Conservation (phyloP, 192 early-diverging fungal genomes). For the Mortierella antarctica region DNA sequence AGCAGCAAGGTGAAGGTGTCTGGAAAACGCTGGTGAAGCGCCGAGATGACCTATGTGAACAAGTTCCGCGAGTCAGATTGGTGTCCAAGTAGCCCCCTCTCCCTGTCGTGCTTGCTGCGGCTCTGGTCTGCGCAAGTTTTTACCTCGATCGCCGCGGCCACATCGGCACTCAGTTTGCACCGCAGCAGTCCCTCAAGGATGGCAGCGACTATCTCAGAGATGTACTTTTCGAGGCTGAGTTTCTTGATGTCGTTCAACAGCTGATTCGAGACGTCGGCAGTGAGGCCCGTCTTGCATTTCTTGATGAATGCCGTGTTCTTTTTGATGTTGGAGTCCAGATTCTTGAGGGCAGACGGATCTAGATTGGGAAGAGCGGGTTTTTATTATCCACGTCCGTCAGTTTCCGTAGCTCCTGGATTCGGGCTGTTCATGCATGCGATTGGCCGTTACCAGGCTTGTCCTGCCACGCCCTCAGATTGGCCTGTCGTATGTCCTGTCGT, state of each 20-base stretch:
- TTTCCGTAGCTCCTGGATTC: neutral
- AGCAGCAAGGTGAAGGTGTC: conserved; percentile 80
- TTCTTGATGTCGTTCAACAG: conserved; percentile 83
- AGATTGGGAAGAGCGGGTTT: neutral
- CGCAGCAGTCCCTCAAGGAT: conserved; percentile 79
- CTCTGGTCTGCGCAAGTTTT: neutral
- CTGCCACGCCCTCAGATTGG: conserved; percentile 47
- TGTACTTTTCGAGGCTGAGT: conserved; percentile 96
- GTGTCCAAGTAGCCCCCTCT: neutral
- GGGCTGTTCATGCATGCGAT: neutral
- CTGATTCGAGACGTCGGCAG: conserved; percentile 71
- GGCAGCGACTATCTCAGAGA: conserved; percentile 90
- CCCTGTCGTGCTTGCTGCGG: neutral
- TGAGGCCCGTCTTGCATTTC: conserved; percentile 83
- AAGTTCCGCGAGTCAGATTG: too few relatives aligned
- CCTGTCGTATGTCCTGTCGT: conserved; percentile 43
- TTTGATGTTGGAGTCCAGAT: conserved; percentile 95
- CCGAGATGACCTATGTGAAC: conserved; percentile 67
- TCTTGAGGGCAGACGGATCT: conserved; percentile 62
- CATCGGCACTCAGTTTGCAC: conserved; percentile 78
- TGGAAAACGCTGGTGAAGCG: conserved; percentile 92
- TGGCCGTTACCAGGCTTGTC: conserved; percentile 28
- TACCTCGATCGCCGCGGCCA: conserved; percentile 85
- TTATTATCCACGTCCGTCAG: neutral
- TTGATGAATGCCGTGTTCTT: conserved; percentile 97